Conservation (phyloP, 2,329 filamentous ascomycete species). For the Thielaviopsis ethacetica region DNA sequence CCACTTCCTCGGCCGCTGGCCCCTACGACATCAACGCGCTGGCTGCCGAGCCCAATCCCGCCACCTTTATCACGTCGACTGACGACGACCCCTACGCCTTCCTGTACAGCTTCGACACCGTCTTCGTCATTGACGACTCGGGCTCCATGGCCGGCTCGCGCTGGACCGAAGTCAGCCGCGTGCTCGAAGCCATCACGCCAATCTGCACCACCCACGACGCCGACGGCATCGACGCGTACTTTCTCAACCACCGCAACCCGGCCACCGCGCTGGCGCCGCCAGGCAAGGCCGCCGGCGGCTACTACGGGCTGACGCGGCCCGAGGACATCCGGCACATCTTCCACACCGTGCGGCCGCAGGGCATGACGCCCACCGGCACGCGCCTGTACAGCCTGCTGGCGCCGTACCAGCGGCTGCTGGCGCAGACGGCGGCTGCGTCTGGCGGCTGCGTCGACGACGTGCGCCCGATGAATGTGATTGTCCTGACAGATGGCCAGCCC, state of each 20-base stretch:
- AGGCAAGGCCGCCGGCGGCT: conserved; percentile 32
- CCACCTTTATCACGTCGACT: conserved; percentile 19
- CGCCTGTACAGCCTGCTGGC: conserved; percentile 55
- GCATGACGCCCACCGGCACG: conserved; percentile 58
- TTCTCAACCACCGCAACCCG: conserved; percentile 53
- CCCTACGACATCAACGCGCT: background rate
- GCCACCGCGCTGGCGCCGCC: conserved; percentile 19
- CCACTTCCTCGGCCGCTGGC: background rate
- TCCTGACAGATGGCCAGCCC: conserved; percentile 77
- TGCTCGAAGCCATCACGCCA: conserved; percentile 58
- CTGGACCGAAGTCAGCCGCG: conserved; percentile 60
- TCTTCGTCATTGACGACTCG: conserved; percentile 88
- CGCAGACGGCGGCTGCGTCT: conserved; percentile 18
- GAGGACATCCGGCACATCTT: conserved; percentile 54
- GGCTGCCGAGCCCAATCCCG: background rate
- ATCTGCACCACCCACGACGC: conserved; percentile 66
- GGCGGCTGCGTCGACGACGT: conserved; percentile 26
- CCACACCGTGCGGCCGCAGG: conserved; percentile 42
- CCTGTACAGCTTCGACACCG: conserved; percentile 64
- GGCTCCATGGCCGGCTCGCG: conserved; percentile 62
- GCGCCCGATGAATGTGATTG: conserved; percentile 79
- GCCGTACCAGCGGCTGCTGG: conserved; percentile 43
- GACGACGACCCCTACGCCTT: conserved; percentile 59
- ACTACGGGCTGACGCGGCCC: conserved; percentile 45
- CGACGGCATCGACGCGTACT: conserved; percentile 83